Conservation (phyloP, 768 basidiomycete species). For the Lepiota subincarnata region DNA sequence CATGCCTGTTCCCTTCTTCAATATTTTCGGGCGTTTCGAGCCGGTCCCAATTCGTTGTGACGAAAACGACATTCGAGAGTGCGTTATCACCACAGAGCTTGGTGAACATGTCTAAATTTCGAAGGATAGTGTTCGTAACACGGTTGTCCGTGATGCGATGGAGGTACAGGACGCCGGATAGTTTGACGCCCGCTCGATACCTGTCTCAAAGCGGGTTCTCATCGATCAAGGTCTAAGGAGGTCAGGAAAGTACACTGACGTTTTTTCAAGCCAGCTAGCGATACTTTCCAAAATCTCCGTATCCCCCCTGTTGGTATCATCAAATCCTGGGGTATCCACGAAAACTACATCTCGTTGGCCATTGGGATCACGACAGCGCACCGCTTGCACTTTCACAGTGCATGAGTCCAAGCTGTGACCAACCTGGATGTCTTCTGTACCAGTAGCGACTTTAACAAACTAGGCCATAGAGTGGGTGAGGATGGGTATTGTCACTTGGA, state of each 20-base stretch:
- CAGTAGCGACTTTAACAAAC: conserved; percentile 24
- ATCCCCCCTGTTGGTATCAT: conserved; percentile 21
- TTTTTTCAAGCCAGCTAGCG: conserved; percentile 22
- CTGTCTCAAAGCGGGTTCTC: neutral
- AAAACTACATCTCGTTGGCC: conserved; percentile 18
- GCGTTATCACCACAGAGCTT: conserved; percentile 14
- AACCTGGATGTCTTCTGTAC: conserved; percentile 14
- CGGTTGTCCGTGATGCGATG: conserved; percentile 18
- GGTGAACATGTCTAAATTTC: conserved; percentile 14
- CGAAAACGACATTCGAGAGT: conserved; percentile 13
- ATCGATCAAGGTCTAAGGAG: neutral
- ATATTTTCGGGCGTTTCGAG: conserved; percentile 1
- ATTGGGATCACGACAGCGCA: conserved; percentile 15
- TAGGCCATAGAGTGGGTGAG: conserved; percentile 4
- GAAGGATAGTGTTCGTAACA: conserved; percentile 4
- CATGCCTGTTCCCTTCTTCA: conserved; percentile 3
- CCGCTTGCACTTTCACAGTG: conserved; percentile 18
- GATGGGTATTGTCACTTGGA: neutral
- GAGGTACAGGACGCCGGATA: conserved; percentile 17
- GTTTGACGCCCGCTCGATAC: conserved; percentile 6
- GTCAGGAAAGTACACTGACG: conserved; percentile 14
- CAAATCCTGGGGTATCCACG: conserved; percentile 30
- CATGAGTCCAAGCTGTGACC: conserved; percentile 22
- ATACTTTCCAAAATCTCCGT: conserved; percentile 20
- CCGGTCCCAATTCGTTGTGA: conserved; percentile 19